Evolutionary conservation across 352 stramenopile species (phyloP).

Genomic region (Globisporangium orthogonon): DNA sequence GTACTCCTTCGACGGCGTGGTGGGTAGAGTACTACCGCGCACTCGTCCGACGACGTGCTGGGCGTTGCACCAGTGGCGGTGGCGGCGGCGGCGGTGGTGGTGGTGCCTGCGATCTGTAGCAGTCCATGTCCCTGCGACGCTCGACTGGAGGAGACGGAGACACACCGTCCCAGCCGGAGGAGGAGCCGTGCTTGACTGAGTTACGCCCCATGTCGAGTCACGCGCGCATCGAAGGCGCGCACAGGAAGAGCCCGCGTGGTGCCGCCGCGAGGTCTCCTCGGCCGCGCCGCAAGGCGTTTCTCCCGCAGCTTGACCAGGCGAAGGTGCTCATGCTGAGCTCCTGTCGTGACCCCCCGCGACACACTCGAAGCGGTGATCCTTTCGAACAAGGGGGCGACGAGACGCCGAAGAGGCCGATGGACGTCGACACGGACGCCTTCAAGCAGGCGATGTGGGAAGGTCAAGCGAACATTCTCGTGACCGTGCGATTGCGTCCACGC

Average conservation of each 20-base stretch:
- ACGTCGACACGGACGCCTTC: conserved; percentile 57
- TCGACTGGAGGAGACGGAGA: conserved; percentile 10
- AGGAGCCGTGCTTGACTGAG: conserved; percentile 1
- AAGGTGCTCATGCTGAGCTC: conserved; percentile 12
- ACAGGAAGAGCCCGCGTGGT: too few relatives aligned
- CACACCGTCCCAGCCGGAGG: not conserved
- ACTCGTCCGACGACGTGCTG: too few relatives aligned
- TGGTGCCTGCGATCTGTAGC: not conserved
- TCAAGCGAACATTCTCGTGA: conserved; percentile 86
- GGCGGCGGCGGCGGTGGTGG: too few relatives aligned
- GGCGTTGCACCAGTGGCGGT: too few relatives aligned
- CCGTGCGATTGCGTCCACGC: conserved; percentile 80
- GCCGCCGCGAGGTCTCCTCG: conserved; percentile 6
- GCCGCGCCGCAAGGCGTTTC: conserved; percentile 13
- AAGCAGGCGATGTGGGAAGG: conserved; percentile 83
- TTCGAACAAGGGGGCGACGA: too few relatives aligned
- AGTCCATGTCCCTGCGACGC: conserved; percentile 12
- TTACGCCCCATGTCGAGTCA: conserved; percentile 22
- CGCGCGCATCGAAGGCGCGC: conserved; percentile 16
- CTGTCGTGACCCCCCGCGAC: too few relatives aligned
- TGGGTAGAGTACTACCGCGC: too few relatives aligned
- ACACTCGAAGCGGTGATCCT: too few relatives aligned
- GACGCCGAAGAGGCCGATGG: too few relatives aligned
- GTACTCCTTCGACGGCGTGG: too few relatives aligned
- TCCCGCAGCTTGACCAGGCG: conserved; percentile 16